Conservation (phyloP, 169 alveolate genomes). For the Plasmodium ovale region DNA sequence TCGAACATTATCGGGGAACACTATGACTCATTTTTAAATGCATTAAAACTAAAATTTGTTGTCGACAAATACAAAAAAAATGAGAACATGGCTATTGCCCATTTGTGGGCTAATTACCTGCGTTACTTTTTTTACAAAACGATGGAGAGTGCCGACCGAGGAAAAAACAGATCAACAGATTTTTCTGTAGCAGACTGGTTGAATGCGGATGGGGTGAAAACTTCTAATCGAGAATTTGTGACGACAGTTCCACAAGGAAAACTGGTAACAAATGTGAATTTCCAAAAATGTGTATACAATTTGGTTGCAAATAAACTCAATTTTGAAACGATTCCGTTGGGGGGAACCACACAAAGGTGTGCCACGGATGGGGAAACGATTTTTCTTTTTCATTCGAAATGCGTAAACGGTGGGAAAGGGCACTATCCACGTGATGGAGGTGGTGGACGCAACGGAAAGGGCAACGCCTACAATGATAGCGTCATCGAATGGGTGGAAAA, state of each 20-base stretch:
- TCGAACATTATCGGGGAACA: conserved; percentile 35
- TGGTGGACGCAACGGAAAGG: no score
- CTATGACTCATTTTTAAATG: conserved; percentile 15
- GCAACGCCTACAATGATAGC: no score
- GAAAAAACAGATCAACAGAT: no score
- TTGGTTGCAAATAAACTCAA: conserved; percentile 12
- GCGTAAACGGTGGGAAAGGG: neutral
- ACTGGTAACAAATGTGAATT: neutral
- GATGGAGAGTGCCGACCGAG: neutral
- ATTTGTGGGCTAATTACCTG: conserved; percentile 17
- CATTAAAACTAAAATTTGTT: conserved; percentile 32
- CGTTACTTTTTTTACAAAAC: conserved; percentile 10
- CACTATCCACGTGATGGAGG: neutral
- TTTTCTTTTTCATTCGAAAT: conserved; percentile 22
- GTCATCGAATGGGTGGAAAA: conserved; percentile 12
- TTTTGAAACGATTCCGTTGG: conserved; percentile 1
- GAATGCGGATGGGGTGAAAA: no score
- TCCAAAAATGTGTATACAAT: neutral
- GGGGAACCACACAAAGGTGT: neutral
- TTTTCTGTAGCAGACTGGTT: no score
- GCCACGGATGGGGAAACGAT: no score
- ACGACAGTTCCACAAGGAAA: no score
- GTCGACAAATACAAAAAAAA: conserved; percentile 32
- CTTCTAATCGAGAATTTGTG: no score
- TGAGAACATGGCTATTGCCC: conserved; percentile 6